Evolutionary conservation across 768 basidiomycete species (phyloP), one percentile per base, ranked within the genome.

Genomic region (Lactarius akahatsu): DNA sequence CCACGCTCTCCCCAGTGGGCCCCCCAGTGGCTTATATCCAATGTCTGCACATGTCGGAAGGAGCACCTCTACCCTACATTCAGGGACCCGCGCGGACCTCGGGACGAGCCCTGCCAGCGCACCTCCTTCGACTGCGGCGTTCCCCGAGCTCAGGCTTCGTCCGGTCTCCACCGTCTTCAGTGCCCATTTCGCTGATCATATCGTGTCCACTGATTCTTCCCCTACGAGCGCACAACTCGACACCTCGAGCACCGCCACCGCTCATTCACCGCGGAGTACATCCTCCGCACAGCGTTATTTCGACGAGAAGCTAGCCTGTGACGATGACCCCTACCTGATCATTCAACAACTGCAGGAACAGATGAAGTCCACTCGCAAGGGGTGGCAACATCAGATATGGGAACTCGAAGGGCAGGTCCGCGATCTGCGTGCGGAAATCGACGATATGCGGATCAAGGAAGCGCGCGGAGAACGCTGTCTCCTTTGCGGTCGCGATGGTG

Each of bases 151-250:
- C 57, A 86, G 84, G 71, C 76, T 94, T 60, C 84, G 92, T 18
- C 91, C 91, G 3, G 80, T 92, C 20, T 93, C 92, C 26, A 85
- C 86, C 1, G 78, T 88, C 52, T 94, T 94, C 74, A 88, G 89
- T 72, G 78, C 85, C 11, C 85, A 89, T 32, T 90, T 92, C 71
- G 79, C 82, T 10, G 80, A 80, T 30, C 76, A 80, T 64, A 74
- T 83, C 20, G 65, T 74, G 59, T 70, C 70, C 54, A 38, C 69
- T 4, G 70, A 66, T 36, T 71, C 76, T 6, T 77, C 79, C 10
- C 73, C 50, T 28, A 26, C 77, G 20, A 81, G 82, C 41, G 67
- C 74, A 1, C 85, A 84, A 61, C 71, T 77, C 1, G 81, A 81
- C 63, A 85, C 85, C 2, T 82, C 85, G 13, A 85, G 82, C 60